These are phyloP conservation scores for Batkoa obscura DNA, from an alignment of 371 early-diverging fungal genomes.

Conservation along the genomic window DNA sequence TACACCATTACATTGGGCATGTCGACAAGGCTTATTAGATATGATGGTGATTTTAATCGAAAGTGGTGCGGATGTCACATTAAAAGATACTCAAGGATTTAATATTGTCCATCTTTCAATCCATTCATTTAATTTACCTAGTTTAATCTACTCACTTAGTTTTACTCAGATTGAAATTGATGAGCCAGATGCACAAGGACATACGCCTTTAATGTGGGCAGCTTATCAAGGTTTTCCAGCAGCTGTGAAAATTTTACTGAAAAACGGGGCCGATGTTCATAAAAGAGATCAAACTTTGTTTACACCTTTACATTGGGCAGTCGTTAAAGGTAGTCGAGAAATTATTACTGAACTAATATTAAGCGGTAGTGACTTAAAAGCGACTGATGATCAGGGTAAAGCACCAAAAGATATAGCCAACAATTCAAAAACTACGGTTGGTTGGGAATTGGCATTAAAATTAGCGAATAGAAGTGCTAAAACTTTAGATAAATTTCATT, in stretches of 20 bases:
- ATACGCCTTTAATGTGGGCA: conserved; percentile 90
- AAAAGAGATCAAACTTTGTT: conserved; percentile 48
- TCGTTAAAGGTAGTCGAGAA: conserved; percentile 35
- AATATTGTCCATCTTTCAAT: conserved; percentile 78
- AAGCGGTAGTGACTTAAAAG: conserved; percentile 38
- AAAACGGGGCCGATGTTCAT: conserved; percentile 42
- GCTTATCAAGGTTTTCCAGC: conserved; percentile 66
- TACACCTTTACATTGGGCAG: conserved; percentile 47
- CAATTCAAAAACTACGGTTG: conserved; percentile 6
- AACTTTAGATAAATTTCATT: no score
- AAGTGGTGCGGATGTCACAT: conserved; percentile 51
- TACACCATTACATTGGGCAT: conserved; percentile 82
- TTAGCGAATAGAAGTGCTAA: no score
- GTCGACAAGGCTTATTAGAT: conserved; percentile 41
- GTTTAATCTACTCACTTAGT: conserved; percentile 47
- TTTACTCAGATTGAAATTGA: conserved; percentile 43
- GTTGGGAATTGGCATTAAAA: no score
- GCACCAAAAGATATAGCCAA: conserved; percentile 38
- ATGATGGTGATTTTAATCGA: conserved; percentile 50
- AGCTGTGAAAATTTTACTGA: conserved; percentile 41
- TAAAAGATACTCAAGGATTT: conserved; percentile 72
- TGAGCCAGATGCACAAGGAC: conserved; percentile 43
- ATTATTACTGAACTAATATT: conserved; percentile 32
- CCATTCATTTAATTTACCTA: conserved; percentile 61
- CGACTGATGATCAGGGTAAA: conserved; percentile 49